Conservation (phyloP, 768 basidiomycete species). For the Paxillus rubicundulus region DNA sequence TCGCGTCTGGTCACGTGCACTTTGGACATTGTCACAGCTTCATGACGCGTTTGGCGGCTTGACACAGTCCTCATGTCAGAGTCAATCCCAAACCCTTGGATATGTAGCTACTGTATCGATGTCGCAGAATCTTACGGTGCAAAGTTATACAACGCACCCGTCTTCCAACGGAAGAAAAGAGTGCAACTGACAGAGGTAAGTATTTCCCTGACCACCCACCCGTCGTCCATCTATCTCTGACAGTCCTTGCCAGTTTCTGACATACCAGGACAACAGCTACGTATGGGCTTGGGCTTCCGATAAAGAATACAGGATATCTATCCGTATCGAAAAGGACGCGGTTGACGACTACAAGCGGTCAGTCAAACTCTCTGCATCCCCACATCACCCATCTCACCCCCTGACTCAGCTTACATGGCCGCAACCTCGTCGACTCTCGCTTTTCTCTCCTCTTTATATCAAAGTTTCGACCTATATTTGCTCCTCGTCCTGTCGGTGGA, state of each 20-base stretch:
- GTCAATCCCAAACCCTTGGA: slow-evolving; percentile 49
- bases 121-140: slow-evolving; percentile 53
- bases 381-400: slow-evolving; percentile 1
- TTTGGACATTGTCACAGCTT: slow-evolving; percentile 11
- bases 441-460: slow-evolving; percentile 48
- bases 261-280: slow-evolving; percentile 43
- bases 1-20: slow-evolving; percentile 19
- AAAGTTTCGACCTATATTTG: slow-evolving; percentile 49
- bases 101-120: slow-evolving; percentile 48
- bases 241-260: slow-evolving; percentile 50
- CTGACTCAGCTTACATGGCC: slow-evolving; percentile 21
- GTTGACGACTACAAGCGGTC: slow-evolving; percentile 42
- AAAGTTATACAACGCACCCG: slow-evolving; percentile 29
- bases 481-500: slow-evolving; percentile 47
- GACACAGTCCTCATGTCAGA: slow-evolving; percentile 35
- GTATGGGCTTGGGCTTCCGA: slow-evolving; percentile 69
- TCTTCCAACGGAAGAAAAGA: slow-evolving; percentile 41
- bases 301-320: slow-evolving; percentile 46
- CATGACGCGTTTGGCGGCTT: slow-evolving; percentile 16
- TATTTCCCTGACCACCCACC: slow-evolving; percentile 18
- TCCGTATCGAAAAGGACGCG: slow-evolving; percentile 55
- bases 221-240: background rate
- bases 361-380: slow-evolving; percentile 16
- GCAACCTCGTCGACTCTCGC: slow-evolving; percentile 44
- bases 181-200: slow-evolving; percentile 56